These are phyloP conservation scores for Cairneyella variabilis DNA, from an alignment of 495 filamentous ascomycete genomes.

Conservation along the genomic window DNA sequence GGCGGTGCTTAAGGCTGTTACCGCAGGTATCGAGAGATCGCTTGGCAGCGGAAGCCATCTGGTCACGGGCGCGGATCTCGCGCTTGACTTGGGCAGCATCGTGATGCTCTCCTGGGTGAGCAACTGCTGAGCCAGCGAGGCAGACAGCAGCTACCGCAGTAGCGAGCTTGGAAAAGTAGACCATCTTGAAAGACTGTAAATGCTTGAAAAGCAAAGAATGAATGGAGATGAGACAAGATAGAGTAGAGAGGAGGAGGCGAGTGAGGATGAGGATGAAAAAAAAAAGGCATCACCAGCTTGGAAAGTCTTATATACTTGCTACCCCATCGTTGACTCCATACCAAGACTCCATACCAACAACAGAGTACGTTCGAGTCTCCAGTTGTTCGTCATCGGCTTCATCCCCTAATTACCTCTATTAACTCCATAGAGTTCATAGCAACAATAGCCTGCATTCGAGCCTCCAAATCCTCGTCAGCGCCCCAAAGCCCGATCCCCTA, in stretches of 20 bases:
- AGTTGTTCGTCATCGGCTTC: no score
- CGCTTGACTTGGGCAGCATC: constrained; percentile 30
- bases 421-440: no score
- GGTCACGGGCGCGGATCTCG: constrained; percentile 29
- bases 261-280: not conserved
- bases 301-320: no score
- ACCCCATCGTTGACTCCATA: no score
- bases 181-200: constrained; percentile 22
- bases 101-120: constrained; percentile 35
- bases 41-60: constrained; percentile 30
- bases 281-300: no score
- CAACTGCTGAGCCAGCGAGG: constrained; percentile 26
- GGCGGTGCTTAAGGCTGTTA: constrained; percentile 28
- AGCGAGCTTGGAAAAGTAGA: constrained; percentile 25
- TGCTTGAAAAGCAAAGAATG: not conserved
- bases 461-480: no score
- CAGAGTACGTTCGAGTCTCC: no score
- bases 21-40: constrained; percentile 34
- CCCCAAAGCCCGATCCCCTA: no score
- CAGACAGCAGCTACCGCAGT: constrained; percentile 21
- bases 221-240: not conserved
- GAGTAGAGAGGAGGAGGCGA: not conserved
- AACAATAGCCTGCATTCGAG: no score
- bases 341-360: no score
- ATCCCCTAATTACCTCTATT: no score